Evolutionary conservation across 306 rosid genomes (phyloP).

Genomic region (Fragaria vesca): DNA sequence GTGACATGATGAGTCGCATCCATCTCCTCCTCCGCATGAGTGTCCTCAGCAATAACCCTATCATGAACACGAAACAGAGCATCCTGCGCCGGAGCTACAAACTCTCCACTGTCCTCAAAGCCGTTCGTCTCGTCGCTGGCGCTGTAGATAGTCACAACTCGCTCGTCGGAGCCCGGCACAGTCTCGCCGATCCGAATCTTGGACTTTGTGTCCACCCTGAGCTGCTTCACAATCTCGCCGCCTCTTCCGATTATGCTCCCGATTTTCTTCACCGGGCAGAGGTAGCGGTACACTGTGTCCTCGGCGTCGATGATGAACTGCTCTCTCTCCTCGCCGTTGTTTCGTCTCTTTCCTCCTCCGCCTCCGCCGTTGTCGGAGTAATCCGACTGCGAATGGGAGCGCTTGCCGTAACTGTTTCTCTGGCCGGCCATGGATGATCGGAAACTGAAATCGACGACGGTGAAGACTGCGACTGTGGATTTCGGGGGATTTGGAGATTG

Average conservation of each 20-base stretch:
- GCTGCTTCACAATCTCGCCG: constrained; percentile 97
- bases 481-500: not conserved
- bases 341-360: constrained; percentile 61
- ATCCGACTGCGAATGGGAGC: constrained; percentile 68
- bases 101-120: constrained; percentile 52
- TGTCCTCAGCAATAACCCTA: constrained; percentile 87
- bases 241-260: constrained; percentile 98
- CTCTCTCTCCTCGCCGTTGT: constrained; percentile 80
- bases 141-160: constrained; percentile 79
- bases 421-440: constrained; percentile 65
- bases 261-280: constrained; percentile 80
- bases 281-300: constrained; percentile 81
- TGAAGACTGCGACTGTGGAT: not conserved
- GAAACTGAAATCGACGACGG: constrained; percentile 15
- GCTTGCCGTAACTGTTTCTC: constrained; percentile 70
- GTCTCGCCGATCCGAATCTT: constrained; percentile 94
- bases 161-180: constrained; percentile 82
- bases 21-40: constrained; percentile 64
- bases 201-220: constrained; percentile 76
- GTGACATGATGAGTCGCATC: constrained; percentile 67
- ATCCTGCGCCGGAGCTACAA: constrained; percentile 79
- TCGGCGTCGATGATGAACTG: constrained; percentile 75
- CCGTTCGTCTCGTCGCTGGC: constrained; percentile 69
- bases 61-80: constrained; percentile 84
- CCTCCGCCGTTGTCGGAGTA: constrained; percentile 47